A percentile compares a stretch with the other conserved stretches of the same genome.
These are phyloP conservation scores for Piloderma croceum DNA, from an alignment of 768 basidiomycete species.

Conservation along the genomic window DNA sequence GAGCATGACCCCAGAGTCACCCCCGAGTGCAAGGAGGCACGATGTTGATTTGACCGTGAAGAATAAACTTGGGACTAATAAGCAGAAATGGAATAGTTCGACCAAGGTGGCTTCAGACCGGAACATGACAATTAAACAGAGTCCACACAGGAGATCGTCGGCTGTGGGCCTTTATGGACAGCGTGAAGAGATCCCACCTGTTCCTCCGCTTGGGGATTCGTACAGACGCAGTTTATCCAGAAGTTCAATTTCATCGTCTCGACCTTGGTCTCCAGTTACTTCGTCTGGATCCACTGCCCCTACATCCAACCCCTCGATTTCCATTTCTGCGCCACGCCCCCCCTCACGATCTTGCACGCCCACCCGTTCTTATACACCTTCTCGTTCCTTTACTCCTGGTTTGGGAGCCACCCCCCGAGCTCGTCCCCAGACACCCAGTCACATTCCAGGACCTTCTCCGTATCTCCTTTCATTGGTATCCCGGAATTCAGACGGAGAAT, in stretches of 20 bases:
- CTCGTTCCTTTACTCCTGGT: constrained; percentile 56
- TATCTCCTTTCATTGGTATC: too few relatives aligned
- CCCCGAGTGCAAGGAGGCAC: constrained; percentile 40
- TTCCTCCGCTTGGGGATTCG: constrained; percentile 43
- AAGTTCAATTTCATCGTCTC: constrained; percentile 69
- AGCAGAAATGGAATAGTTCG: constrained; percentile 75
- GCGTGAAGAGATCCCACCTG: constrained; percentile 39
- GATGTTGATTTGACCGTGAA: constrained; percentile 40
- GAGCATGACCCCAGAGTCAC: constrained; percentile 67
- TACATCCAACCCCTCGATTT: constrained; percentile 38
- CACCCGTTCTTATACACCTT: constrained; percentile 33
- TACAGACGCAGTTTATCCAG: constrained; percentile 65
- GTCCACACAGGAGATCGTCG: constrained; percentile 49
- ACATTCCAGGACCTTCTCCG: too few relatives aligned
- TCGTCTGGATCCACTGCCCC: constrained; percentile 68
- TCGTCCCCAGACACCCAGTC: constrained; percentile 73
- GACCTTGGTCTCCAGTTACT: constrained; percentile 75
- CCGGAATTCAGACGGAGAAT: constrained; percentile 41
- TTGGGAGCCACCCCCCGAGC: constrained; percentile 50
- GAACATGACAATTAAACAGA: constrained; percentile 39
- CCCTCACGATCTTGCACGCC: constrained; percentile 24
- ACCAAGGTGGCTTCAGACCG: constrained; percentile 60
- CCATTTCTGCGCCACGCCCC: constrained; percentile 37
- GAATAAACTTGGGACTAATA: constrained; percentile 22
- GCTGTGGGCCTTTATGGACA: constrained; percentile 27